These are phyloP conservation scores for Tilletia setariae DNA, from an alignment of 1,284 basidiomycete species.

Conservation along the genomic window DNA sequence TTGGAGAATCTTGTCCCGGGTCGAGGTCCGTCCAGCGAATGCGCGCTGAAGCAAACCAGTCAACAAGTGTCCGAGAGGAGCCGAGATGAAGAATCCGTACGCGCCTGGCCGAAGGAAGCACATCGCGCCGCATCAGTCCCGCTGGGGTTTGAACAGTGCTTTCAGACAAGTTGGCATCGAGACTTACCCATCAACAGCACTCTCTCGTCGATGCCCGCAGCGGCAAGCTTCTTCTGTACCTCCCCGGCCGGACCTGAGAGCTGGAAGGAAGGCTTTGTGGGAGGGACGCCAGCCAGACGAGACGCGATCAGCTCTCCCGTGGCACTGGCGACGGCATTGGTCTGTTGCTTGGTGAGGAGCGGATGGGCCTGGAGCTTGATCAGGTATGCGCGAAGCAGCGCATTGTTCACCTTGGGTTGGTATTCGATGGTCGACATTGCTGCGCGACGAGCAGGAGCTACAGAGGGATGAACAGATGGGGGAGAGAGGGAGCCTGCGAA, in stretches of 20 bases:
- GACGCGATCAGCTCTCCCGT: constrained; percentile 8
- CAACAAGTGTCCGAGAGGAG: constrained; percentile 73
- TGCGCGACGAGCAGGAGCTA: not conserved
- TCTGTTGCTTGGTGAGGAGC: constrained; percentile 15
- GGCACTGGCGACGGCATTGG: not conserved
- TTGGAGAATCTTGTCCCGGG: constrained; percentile 64
- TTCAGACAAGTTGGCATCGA: constrained; percentile 58
- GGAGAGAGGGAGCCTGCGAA: no score
- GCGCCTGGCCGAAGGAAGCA: constrained; percentile 66
- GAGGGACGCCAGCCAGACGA: not conserved
- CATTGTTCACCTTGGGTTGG: constrained; percentile 13
- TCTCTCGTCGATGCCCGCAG: constrained; percentile 40
- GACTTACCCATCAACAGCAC: constrained; percentile 9
- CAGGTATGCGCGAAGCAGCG: constrained; percentile 9
- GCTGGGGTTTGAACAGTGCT: constrained; percentile 79
- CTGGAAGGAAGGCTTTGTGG: not conserved
- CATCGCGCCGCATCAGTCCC: constrained; percentile 70
- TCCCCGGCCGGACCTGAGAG: not conserved
- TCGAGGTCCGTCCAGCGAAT: constrained; percentile 72
- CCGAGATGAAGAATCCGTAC: constrained; percentile 80
- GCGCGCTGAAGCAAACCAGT: constrained; percentile 63
- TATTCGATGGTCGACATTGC: constrained; percentile 12
- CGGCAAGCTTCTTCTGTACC: constrained; percentile 22
- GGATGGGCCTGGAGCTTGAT: constrained; percentile 14
- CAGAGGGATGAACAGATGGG: not conserved